A percentile compares a stretch with the other conserved stretches of the same genome.
Evolutionary conservation across 495 filamentous ascomycete genomes (phyloP).

Genomic region (Penicillium bialowiezense): DNA sequence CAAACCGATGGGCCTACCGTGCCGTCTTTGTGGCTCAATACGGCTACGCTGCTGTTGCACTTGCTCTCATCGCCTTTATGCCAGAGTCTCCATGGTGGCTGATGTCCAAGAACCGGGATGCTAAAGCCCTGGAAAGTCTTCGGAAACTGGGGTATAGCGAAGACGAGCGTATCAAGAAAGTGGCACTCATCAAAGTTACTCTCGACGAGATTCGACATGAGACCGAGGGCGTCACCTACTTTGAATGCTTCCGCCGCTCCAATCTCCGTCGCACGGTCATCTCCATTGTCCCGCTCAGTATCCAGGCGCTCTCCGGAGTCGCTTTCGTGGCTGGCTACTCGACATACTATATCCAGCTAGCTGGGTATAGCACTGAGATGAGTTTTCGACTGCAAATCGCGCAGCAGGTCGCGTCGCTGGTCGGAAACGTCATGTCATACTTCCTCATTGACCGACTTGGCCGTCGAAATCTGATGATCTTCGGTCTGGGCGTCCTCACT

Average conservation of each 20-base stretch:
- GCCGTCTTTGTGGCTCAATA: conserved; percentile 30
- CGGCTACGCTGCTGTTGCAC: conserved; percentile 19
- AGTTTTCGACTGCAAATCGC: conserved; percentile 28
- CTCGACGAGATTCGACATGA: conserved; percentile 25
- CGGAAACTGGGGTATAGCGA: conserved; percentile 13
- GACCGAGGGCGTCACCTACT: conserved; percentile 32
- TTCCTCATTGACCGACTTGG: conserved; percentile 28
- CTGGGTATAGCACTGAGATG: conserved; percentile 25
- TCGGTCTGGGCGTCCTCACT: conserved; percentile 20
- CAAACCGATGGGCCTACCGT: conserved; percentile 31
- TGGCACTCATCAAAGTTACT: conserved; percentile 11
- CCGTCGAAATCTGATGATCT: conserved; percentile 26
- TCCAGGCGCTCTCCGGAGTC: conserved; percentile 30
- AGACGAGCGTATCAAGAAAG: conserved; percentile 5
- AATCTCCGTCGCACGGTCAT: conserved; percentile 35
- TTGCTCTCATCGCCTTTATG: conserved; percentile 12
- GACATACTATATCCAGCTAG: conserved; percentile 33
- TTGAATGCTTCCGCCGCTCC: conserved; percentile 31
- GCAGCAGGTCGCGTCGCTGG: conserved; percentile 27
- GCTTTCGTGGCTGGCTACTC: conserved; percentile 25
- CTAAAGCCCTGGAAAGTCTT: conserved; percentile 5
- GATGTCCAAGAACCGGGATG: conserved; percentile 9
- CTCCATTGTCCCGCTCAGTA: conserved; percentile 27
- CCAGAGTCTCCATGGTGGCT: conserved; percentile 26
- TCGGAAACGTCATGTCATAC: conserved; percentile 31